These are phyloP conservation scores for Thelonectria blattea DNA, from an alignment of 2,329 filamentous ascomycete genomes.

Conservation along the genomic window DNA sequence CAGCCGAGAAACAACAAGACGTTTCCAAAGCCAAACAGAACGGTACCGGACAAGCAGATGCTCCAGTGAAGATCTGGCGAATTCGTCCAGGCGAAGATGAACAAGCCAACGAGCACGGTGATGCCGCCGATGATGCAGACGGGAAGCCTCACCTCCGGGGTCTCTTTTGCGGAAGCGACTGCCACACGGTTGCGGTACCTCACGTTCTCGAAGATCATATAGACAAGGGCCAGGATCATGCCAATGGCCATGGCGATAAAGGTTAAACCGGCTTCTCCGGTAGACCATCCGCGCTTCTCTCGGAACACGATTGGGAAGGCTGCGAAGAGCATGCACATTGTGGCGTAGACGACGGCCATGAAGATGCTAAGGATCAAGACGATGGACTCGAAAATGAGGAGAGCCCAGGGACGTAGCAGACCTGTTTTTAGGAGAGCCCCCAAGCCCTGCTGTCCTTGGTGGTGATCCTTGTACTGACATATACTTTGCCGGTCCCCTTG, in stretches of 20 bases:
- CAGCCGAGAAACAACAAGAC: constrained; percentile 69
- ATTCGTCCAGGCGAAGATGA: constrained; percentile 66
- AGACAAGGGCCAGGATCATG: neutral
- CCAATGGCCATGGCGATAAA: constrained; percentile 1
- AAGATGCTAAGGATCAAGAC: neutral
- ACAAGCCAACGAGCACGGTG: constrained; percentile 63
- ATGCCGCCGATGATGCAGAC: constrained; percentile 65
- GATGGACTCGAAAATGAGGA: constrained; percentile 1
- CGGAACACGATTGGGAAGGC: constrained; percentile 3
- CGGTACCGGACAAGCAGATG: constrained; percentile 50
- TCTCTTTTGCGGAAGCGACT: neutral
- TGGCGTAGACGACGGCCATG: constrained; percentile 5
- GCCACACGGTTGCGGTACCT: neutral
- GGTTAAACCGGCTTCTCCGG: neutral
- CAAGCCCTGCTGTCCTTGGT: neutral
- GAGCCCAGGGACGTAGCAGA: neutral
- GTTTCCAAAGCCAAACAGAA: constrained; percentile 60
- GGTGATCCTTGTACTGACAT: neutral
- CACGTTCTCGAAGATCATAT: neutral
- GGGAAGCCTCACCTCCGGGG: constrained; percentile 62
- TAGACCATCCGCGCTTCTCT: neutral
- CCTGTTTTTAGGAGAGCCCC: neutral
- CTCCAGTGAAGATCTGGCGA: constrained; percentile 59
- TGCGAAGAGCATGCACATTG: neutral
- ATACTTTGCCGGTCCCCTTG: neutral